phyloP scores from a whole-genome alignment of 2,329 filamentous ascomycete species.

The Lojkania enalia region DNA sequence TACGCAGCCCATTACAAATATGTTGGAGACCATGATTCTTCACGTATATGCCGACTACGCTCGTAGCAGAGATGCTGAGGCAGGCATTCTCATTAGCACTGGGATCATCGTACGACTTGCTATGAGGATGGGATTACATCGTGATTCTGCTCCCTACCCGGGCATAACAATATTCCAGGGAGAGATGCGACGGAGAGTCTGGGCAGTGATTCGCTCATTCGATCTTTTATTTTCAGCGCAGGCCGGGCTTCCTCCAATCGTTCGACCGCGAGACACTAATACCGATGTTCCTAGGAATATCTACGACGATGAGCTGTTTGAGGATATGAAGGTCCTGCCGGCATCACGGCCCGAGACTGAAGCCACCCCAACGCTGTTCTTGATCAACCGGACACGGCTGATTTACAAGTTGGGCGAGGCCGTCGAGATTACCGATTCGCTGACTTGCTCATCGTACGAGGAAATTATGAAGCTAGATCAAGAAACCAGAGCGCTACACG shows the following conservation, averaged over 20 bases:
- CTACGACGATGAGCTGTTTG: conserved; percentile 78
- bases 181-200: conserved; percentile 68
- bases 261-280: conserved; percentile 74
- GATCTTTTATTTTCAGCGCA: conserved; percentile 81
- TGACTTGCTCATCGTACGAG: conserved; percentile 64
- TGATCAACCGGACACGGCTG: conserved; percentile 73
- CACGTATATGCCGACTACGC: conserved; percentile 78
- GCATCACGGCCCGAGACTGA: conserved; percentile 68
- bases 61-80: conserved; percentile 72
- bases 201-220: conserved; percentile 70
- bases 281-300: conserved; percentile 75
- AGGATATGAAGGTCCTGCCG: conserved; percentile 68
- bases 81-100: conserved; percentile 64
- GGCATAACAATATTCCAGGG: conserved; percentile 73
- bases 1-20: conserved; percentile 72
- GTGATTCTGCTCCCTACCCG: conserved; percentile 75
- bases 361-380: conserved; percentile 75
- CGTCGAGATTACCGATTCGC: conserved; percentile 66
- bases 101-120: conserved; percentile 64
- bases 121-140: conserved; percentile 77
- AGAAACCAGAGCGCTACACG: conserved; percentile 59
- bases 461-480: conserved; percentile 64
- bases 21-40: conserved; percentile 76
- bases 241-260: conserved; percentile 64
- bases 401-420: conserved; percentile 72